A percentile compares a stretch with the other conserved stretches of the same genome.
Conservation (phyloP, 768 basidiomycete genomes). For the Rhodotorula sphaerocarpa region DNA sequence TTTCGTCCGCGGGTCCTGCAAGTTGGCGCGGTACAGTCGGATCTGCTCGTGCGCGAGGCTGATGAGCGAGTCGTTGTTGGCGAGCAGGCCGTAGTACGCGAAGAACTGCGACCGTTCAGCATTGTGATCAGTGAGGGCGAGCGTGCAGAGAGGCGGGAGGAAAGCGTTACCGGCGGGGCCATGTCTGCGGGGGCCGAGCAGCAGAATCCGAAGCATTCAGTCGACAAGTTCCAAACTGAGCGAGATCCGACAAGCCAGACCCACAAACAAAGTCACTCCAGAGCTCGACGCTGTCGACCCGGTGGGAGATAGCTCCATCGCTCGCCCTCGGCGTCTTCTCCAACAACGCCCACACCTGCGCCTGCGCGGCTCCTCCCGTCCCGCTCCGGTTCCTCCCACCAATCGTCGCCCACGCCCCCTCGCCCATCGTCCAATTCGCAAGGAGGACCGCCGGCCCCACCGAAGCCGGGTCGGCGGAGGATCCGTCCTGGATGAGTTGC, state of each 20-base stretch:
- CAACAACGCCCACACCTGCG: slow-evolving; percentile 59
- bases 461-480: slow-evolving; percentile 17
- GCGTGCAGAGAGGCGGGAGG: too few species aligned
- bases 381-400: background rate
- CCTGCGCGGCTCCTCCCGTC: background rate
- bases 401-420: background rate
- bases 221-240: too few species aligned
- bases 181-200: slow-evolving; percentile 1
- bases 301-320: slow-evolving; percentile 76
- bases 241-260: background rate
- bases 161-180: slow-evolving; percentile 21
- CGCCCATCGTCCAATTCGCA: slow-evolving; percentile 7
- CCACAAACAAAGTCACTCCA: slow-evolving; percentile 29
- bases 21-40: slow-evolving; percentile 59
- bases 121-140: background rate
- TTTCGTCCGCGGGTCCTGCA: slow-evolving; percentile 50
- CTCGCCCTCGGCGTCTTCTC: slow-evolving; percentile 51
- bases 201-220: background rate
- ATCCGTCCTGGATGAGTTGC: slow-evolving; percentile 23
- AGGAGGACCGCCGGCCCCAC: slow-evolving; percentile 13
- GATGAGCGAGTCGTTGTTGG: slow-evolving; percentile 56
- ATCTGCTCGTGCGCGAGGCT: slow-evolving; percentile 63
- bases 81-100: slow-evolving; percentile 63
- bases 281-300: slow-evolving; percentile 39
- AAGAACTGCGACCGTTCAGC: slow-evolving; percentile 53